phyloP scores from a whole-genome alignment of 2,329 filamentous ascomycete genomes.

The Fusarium metavorans region DNA sequence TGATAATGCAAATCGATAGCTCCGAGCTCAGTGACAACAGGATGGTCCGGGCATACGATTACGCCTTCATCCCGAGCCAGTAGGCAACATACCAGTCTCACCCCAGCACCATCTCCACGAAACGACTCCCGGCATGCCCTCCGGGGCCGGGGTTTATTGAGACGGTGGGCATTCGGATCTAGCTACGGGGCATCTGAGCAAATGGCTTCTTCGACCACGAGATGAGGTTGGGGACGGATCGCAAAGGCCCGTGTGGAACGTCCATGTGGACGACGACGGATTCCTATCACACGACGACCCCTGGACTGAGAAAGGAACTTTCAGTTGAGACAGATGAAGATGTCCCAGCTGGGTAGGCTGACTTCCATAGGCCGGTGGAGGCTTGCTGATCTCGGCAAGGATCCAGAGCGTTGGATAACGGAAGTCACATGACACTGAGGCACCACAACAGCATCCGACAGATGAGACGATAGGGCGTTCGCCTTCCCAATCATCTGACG shows the following conservation, averaged over 20 bases:
- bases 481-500: conserved; percentile 13
- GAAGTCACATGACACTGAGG: conserved; percentile 37
- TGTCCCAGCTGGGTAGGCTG: conserved; percentile 12
- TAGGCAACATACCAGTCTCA: conserved; percentile 15
- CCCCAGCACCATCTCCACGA: conserved; percentile 23
- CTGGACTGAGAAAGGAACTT: conserved; percentile 12
- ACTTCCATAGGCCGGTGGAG: conserved; percentile 28
- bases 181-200: conserved; percentile 12
- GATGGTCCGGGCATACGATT: conserved; percentile 33
- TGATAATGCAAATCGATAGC: conserved; percentile 30
- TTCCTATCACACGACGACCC: conserved; percentile 18
- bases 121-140: conserved; percentile 31
- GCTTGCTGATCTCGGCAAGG: conserved; percentile 23
- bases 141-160: conserved; percentile 28
- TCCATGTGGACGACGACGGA: conserved; percentile 11
- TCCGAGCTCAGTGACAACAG: conserved; percentile 15
- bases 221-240: conserved; percentile 12
- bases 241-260: conserved; percentile 21
- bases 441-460: conserved; percentile 15
- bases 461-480: conserved; percentile 18
- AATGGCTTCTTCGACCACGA: conserved; percentile 8
- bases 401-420: conserved; percentile 8
- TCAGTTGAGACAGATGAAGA: conserved; percentile 7
- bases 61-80: conserved; percentile 23
- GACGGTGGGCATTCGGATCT: conserved; percentile 28